These are phyloP conservation scores for Sistotremastrum niveocremeum DNA, from an alignment of 768 basidiomycete genomes.

Conservation along the genomic window DNA sequence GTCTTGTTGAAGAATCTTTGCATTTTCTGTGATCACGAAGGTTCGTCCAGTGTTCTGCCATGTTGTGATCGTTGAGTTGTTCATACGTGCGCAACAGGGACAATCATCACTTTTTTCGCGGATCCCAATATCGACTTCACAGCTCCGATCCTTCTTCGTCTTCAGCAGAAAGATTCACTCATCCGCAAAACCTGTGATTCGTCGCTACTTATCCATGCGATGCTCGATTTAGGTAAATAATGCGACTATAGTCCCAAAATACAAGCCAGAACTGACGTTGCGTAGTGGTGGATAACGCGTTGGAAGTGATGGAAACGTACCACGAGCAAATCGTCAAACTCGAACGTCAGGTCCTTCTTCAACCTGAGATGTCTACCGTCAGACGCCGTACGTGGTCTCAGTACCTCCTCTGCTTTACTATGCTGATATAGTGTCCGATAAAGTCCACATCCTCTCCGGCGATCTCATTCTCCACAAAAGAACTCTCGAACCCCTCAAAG, in stretches of 20 bases:
- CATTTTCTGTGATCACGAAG: constrained; percentile 15
- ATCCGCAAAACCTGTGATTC: constrained; percentile 15
- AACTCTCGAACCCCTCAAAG: constrained; percentile 16
- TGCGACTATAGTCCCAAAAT: not conserved
- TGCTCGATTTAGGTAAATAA: constrained; percentile 13
- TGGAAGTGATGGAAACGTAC: constrained; percentile 16
- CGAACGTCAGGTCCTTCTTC: constrained; percentile 12
- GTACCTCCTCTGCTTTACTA: not conserved
- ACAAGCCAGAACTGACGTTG: not conserved
- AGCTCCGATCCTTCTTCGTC: constrained; percentile 11
- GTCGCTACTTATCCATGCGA: constrained; percentile 16
- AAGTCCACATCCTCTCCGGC: constrained; percentile 19
- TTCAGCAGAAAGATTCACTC: constrained; percentile 12
- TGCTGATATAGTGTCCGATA: not conserved
- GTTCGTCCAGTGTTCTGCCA: not conserved
- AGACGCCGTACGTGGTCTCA: constrained; percentile 8
- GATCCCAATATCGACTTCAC: constrained; percentile 4
- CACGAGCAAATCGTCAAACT: constrained; percentile 13
- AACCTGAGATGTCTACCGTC: constrained; percentile 16
- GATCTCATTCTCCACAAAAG: constrained; percentile 20
- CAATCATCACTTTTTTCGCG: constrained; percentile 12
- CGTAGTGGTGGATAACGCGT: constrained; percentile 14
- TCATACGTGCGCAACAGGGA: constrained; percentile 2
- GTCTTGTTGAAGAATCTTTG: constrained; percentile 15
- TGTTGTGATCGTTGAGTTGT: not conserved